These are phyloP conservation scores for Yarrowia bubula DNA, from an alignment of 805 yeast species.

Conservation along the genomic window DNA sequence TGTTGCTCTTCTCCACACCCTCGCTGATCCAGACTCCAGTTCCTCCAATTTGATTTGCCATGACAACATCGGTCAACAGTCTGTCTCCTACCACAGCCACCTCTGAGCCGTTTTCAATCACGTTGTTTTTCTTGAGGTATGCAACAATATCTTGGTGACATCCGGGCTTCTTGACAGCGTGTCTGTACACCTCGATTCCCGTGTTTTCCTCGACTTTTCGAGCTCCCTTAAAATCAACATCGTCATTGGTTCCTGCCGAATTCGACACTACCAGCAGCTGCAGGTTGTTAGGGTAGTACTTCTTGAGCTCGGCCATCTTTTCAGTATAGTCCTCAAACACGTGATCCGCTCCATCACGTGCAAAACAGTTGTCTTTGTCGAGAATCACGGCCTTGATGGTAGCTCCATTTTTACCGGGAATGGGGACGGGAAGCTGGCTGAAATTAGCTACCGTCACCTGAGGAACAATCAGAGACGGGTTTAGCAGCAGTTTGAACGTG, in stretches of 20 bases:
- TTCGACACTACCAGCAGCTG: slow-evolving; percentile 77
- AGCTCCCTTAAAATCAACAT: slow-evolving; percentile 60
- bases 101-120: slow-evolving; percentile 51
- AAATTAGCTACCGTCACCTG: slow-evolving; percentile 56
- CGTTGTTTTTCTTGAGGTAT: slow-evolving; percentile 52
- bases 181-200: slow-evolving; percentile 40
- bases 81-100: slow-evolving; percentile 90
- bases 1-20: slow-evolving; percentile 53
- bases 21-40: slow-evolving; percentile 78
- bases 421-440: slow-evolving; percentile 59
- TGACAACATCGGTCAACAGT: slow-evolving; percentile 81
- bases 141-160: slow-evolving; percentile 59
- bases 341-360: slow-evolving; percentile 72
- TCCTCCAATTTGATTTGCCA: slow-evolving; percentile 93
- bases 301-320: slow-evolving; percentile 55
- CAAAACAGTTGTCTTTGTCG: slow-evolving; percentile 95
- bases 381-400: slow-evolving; percentile 72
- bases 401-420: slow-evolving; percentile 31
- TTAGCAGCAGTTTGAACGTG: slow-evolving; percentile 54
- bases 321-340: slow-evolving; percentile 71
- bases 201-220: slow-evolving; percentile 55
- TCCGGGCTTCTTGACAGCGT: slow-evolving; percentile 40
- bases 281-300: slow-evolving; percentile 58
- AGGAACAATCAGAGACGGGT: slow-evolving; percentile 71
- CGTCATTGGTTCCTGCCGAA: slow-evolving; percentile 89